Conservation (phyloP, 257 asterid genomes). For the Nicotiana benthamiana region DNA sequence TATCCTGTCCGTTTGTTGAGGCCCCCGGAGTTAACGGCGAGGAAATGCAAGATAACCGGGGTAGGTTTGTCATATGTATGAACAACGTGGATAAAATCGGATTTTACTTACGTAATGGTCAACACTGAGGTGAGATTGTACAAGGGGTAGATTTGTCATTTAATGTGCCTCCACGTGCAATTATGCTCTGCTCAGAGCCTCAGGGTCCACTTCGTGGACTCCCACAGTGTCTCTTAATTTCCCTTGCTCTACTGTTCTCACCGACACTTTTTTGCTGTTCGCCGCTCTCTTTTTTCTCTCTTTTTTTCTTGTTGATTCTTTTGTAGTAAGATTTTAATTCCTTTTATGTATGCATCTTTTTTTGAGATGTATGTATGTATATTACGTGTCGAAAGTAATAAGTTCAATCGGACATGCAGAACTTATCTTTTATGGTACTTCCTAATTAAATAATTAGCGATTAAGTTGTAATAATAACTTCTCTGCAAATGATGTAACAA, state of each 20-base stretch:
- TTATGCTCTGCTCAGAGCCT: conserved; percentile 25
- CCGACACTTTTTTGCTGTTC: conserved; percentile 38
- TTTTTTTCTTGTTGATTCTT: not conserved
- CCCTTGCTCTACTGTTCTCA: conserved; percentile 7
- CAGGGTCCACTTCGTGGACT: conserved; percentile 11
- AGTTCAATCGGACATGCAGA: too few relatives aligned
- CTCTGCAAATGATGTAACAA: not conserved
- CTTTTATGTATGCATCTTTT: too few relatives aligned
- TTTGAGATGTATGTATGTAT: too few relatives aligned
- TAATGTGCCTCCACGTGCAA: conserved; percentile 22
- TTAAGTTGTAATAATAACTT: not conserved
- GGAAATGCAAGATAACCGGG: conserved; percentile 15
- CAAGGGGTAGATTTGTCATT: conserved; percentile 21
- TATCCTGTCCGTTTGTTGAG: conserved; percentile 13
- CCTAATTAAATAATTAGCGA: too few relatives aligned
- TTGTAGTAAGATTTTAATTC: too few relatives aligned
- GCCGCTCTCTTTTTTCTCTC: not conserved
- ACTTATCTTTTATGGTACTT: too few relatives aligned
- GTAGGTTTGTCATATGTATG: conserved; percentile 11
- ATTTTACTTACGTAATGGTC: not conserved
- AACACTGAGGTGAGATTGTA: not conserved
- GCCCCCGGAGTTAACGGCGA: conserved; percentile 16
- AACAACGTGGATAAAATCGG: not conserved
- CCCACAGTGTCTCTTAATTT: not conserved
- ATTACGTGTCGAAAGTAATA: too few relatives aligned